Base-by-base conservation (phyloP, 1,284 basidiomycete genomes). In the Hymenochaete sp. region DNA sequence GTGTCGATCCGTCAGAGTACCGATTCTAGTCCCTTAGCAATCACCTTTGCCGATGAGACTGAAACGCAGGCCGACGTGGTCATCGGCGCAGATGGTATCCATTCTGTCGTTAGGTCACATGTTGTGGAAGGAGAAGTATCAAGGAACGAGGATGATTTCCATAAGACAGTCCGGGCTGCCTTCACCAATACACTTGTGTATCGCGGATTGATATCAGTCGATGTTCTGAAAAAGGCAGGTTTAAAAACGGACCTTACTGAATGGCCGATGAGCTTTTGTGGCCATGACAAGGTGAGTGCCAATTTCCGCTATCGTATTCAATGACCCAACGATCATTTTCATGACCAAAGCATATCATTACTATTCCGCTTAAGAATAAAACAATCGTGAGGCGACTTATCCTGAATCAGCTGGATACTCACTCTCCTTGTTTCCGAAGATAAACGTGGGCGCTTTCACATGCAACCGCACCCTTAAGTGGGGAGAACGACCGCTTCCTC, bases 51-150 rank as follows among this genome's bases (percentile, higher is more conserved):
- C 4, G 72, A 76, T 51, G 69, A 69, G 3, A 67, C 67, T 10
- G 62, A 59, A 0, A 59, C 69, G 47, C 66, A 68, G 51, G 60
- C 73, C 3, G 73, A 77, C 47, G 55, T 77, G 7, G 64, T 77
- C 18, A 62, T 78, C 42, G 74, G 73, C 9, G 68, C 73, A 2
- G 75, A 77, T 52, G 75, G 75, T 0, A 67, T 77, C 45, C 70
- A 63, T 54, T 77, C 74, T 48, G 52, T 55, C 1, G 60, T 68
- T 18, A 68, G 75, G 33, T 50, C 53, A 25, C 62, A 60, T 28
- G 60, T 72, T 14, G 54, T 64, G 3, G 14, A 33, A 48, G 55
- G 55, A n/a, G 50, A 47, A 3, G 18, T 22, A 25, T 6, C 28
- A 31, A 31, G 14, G 28, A n/a, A n/a, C n/a, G 49, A 54, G 19